Conservation (phyloP, 2,329 filamentous ascomycete genomes). For the Atkinsonella hypoxylon region DNA sequence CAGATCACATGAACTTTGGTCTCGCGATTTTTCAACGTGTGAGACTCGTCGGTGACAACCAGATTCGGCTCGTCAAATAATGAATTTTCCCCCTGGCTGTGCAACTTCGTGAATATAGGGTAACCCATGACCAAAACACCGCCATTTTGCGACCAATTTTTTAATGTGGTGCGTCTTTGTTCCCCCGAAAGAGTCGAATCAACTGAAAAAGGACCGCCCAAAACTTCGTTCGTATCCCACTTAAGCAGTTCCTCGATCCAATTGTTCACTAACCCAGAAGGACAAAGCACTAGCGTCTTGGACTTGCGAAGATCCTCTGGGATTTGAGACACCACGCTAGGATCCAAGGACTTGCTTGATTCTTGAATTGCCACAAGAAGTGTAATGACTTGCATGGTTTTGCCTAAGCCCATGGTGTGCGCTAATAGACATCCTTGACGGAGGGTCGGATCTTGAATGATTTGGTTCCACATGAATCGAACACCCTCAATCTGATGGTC, state of each 20-base stretch:
- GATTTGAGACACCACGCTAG: constrained; percentile 49
- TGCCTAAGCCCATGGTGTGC: constrained; percentile 86
- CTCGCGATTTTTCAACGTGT: constrained; percentile 57
- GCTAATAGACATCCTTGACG: constrained; percentile 70
- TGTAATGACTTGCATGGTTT: constrained; percentile 84
- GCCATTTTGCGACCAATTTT: constrained; percentile 49
- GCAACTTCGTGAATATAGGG: constrained; percentile 43
- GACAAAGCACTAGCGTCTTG: constrained; percentile 63
- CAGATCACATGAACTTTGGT: constrained; percentile 42
- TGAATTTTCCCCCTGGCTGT: constrained; percentile 26
- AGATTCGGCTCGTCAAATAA: constrained; percentile 54
- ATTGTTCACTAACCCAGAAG: constrained; percentile 63
- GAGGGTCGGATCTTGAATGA: constrained; percentile 47
- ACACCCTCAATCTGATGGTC: constrained; percentile 72
- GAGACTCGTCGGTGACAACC: constrained; percentile 77
- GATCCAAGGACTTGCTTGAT: constrained; percentile 47
- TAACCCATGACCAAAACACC: constrained; percentile 74
- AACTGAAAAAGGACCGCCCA: constrained; percentile 48
- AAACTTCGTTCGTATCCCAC: constrained; percentile 48
- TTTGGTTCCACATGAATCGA: constrained; percentile 79
- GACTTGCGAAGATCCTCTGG: constrained; percentile 50
- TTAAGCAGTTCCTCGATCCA: constrained; percentile 66
- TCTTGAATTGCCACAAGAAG: constrained; percentile 65
- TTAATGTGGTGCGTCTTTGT: constrained; percentile 34
- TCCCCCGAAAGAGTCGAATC: constrained; percentile 24